These are phyloP conservation scores for Avena eriantha DNA, from an alignment of 176 grass and related monocot species.

Conservation along the genomic window DNA sequence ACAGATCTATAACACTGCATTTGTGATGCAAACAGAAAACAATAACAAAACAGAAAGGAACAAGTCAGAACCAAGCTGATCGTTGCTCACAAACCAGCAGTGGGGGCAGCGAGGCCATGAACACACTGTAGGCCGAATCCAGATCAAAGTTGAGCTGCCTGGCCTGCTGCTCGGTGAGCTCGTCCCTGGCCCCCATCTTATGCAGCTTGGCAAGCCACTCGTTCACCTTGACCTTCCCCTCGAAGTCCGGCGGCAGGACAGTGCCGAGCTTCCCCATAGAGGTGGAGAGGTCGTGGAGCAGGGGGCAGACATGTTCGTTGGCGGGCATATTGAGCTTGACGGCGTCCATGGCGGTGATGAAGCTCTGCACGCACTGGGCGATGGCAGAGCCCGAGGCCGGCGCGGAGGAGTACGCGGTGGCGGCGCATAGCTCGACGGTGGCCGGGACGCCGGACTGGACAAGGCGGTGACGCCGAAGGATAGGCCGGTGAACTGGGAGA, in stretches of 20 bases:
- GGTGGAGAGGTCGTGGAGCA: slow-evolving; percentile 79
- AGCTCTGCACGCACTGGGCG: slow-evolving; percentile 89
- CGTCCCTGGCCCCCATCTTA: slow-evolving; percentile 90
- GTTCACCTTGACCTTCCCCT: slow-evolving; percentile 82
- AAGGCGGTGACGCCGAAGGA: slow-evolving; percentile 51
- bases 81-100: slow-evolving; percentile 47
- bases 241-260: slow-evolving; percentile 77
- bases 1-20: not conserved
- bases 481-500: too few species aligned
- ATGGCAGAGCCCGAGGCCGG: slow-evolving; percentile 58
- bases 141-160: slow-evolving; percentile 91
- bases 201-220: slow-evolving; percentile 84
- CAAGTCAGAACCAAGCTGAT: slow-evolving; percentile 1
- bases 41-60: slow-evolving; percentile 29
- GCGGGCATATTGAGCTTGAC: slow-evolving; percentile 97
- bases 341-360: slow-evolving; percentile 95
- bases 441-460: slow-evolving; percentile 89
- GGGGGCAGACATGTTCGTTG: slow-evolving; percentile 87
- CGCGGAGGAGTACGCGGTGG: slow-evolving; percentile 42
- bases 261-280: slow-evolving; percentile 71
- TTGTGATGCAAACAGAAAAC: not conserved
- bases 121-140: slow-evolving; percentile 78
- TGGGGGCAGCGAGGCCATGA: slow-evolving; percentile 88
- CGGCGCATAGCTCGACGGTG: slow-evolving; percentile 86
- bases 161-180: slow-evolving; percentile 89